Evolutionary conservation across 176 grass and related monocot species (phyloP), one percentile per base, ranked within the genome.

Genomic region (Otatea glauca): DNA sequence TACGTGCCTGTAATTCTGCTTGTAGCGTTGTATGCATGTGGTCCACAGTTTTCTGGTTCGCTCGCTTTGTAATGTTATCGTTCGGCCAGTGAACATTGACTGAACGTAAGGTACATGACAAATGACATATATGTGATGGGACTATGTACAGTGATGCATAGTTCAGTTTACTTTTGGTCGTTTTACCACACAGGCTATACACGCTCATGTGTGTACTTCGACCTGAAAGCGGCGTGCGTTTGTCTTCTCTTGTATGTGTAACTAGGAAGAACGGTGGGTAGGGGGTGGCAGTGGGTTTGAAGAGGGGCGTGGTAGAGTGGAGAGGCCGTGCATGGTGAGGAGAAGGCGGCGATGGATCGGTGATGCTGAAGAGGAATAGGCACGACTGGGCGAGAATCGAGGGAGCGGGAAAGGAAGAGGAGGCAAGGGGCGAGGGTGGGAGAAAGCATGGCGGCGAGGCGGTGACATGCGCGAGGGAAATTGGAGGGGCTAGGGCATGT

Each of bases 161-260:
- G 70, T 74, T 64, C 32, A 47, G 50, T 84, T 53, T 75, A 75
- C 81, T 84, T 75, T 84, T 27, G 70, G 59, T 84, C 44, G 72
- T 53, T 63, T 32, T 75, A 75, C 81, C 81, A 25, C 70, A 74
- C 10, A 63, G 15, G 34, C 13, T 65, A 74, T 75, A 61, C 18
- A 12, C 21, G 47, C 16, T n/a, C n/a, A 21, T 74, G 17, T 47
- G 39, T n/a, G 81, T 39, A 25, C 70, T 83, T 75, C 20, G 58
- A 65, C 65, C 29, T 75, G 29, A 53, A 83, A 64, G 25, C 42
- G 43, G 0, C 29, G 13, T 51, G 81, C 43, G 70, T 60, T 54
- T 72, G 70, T 49, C 70, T 50, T 74, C 43, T 50, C 7, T 56
- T 74, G 15, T 49, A 14, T 34, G 11, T 37, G 32, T 75, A 55